A percentile compares a stretch with the other conserved stretches of the same genome.
Evolutionary conservation across 345 rosid species (phyloP).

Genomic region (Melastoma malabathricum): DNA sequence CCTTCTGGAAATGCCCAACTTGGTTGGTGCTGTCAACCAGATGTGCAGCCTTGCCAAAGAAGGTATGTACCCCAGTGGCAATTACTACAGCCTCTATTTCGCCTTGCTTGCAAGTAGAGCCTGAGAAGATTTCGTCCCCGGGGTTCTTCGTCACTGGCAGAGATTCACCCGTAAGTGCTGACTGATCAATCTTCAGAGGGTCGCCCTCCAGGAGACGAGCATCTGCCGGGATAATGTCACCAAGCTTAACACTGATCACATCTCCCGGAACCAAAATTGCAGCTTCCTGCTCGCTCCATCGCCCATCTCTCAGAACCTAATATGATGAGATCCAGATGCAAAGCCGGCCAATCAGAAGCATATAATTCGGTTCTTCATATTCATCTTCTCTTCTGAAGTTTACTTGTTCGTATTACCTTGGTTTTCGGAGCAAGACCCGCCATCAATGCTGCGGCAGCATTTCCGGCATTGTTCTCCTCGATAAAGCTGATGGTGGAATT

Average conservation of each 20-base stretch:
- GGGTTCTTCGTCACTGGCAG: slow-evolving; percentile 63
- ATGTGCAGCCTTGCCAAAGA: slow-evolving; percentile 89
- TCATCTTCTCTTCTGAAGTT: neutral
- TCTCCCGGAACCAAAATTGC: slow-evolving; percentile 70
- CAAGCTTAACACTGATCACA: slow-evolving; percentile 61
- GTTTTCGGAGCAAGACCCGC: slow-evolving; percentile 69
- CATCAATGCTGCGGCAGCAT: slow-evolving; percentile 78
- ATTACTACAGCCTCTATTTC: slow-evolving; percentile 79
- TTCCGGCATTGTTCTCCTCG: slow-evolving; percentile 83
- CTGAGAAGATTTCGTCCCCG: slow-evolving; percentile 65
- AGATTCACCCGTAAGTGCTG: slow-evolving; percentile 79
- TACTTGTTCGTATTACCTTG: slow-evolving; percentile 20
- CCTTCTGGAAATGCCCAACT: slow-evolving; percentile 77
- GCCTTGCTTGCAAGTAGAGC: slow-evolving; percentile 84
- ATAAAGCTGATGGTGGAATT: slow-evolving; percentile 77
- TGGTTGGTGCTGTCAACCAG: slow-evolving; percentile 71
- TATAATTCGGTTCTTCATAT: neutral
- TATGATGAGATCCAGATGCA: neutral
- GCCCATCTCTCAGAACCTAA: slow-evolving; percentile 68
- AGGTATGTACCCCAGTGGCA: slow-evolving; percentile 76
- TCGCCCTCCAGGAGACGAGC: slow-evolving; percentile 80
- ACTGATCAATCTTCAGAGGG: slow-evolving; percentile 65
- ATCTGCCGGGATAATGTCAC: slow-evolving; percentile 79
- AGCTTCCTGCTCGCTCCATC: slow-evolving; percentile 72
- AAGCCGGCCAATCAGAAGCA: neutral